Evolutionary conservation across 1,284 basidiomycete genomes (phyloP).

Genomic region (Mycosarcoma mackinlayi): DNA sequence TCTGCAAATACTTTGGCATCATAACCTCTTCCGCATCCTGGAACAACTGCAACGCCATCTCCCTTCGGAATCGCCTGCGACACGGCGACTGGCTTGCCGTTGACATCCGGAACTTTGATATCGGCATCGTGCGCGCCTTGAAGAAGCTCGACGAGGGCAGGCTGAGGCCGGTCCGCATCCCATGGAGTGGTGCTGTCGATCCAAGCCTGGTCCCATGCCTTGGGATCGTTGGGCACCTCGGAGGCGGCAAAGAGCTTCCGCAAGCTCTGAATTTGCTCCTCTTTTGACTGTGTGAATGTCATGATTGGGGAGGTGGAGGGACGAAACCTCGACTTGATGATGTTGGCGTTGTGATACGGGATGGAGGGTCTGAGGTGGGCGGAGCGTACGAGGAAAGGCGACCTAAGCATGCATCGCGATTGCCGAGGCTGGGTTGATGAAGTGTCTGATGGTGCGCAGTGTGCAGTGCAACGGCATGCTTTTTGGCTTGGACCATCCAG

Average conservation of each 20-base stretch:
- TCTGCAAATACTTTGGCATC: conserved; percentile 49
- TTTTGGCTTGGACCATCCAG: no score
- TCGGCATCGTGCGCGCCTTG: conserved; percentile 32
- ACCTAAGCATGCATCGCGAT: background rate
- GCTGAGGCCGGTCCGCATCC: conserved; percentile 48
- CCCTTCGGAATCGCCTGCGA: conserved; percentile 30
- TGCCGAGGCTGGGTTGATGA: no score
- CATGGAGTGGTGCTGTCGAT: conserved; percentile 49
- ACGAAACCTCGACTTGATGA: background rate
- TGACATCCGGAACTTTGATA: conserved; percentile 9
- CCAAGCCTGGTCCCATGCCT: conserved; percentile 59
- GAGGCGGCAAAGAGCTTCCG: conserved; percentile 41
- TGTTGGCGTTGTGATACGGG: background rate
- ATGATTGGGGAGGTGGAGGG: background rate
- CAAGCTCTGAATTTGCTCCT: conserved; percentile 35
- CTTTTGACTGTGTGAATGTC: conserved; percentile 9
- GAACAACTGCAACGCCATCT: conserved; percentile 27
- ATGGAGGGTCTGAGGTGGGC: background rate
- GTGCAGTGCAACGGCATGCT: no score
- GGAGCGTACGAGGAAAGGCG: background rate
- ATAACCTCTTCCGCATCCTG: conserved; percentile 52
- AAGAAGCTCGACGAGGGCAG: conserved; percentile 45
- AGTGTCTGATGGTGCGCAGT: no score
- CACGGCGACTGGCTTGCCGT: conserved; percentile 17
- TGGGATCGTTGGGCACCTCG: conserved; percentile 40